Evolutionary conservation across 2,329 filamentous ascomycete genomes (phyloP), one percentile per base, ranked within the genome.

Genomic region (Sclerotiophoma versabilis): DNA sequence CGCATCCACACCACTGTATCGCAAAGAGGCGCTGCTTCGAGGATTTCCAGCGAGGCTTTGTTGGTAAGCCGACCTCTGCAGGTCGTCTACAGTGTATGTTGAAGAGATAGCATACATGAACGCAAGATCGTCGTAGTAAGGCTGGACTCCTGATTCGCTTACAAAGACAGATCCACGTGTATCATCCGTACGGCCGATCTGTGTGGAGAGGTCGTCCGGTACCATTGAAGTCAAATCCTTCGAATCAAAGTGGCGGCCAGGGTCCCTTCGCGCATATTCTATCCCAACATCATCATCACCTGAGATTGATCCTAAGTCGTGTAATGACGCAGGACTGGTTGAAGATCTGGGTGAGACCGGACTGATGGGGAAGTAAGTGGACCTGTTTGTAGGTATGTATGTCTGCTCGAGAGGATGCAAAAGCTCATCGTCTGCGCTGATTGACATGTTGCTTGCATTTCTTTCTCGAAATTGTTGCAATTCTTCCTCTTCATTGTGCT

Each of bases 81-180:
- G 57, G 8, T 57, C 64, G 32, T 71, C 69, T 30, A 46, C 49
- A 6, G 69, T 70, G 27, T 74, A 73, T n/a, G 71, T 45, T 1
- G 71, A 74, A 4, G 71, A 74, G 30, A 59, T 64, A 2, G 63
- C 57, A 44, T 71, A 72, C 27, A 72, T 59, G 2, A 69, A 72
- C 15, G 58, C 55, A 5, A 68, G 30, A 15, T 72, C 66, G 19
- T 73, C 70, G 44, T 73, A 71, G 50, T 72, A 72, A 0, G 66
- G 61, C 20, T 52, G 60, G 2, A 53, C 47, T 10, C 36, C 37
- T 1, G 57, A 22, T 20, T 60, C 54, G 8, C 45, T 55, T 4
- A 59, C 62, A 11, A 56, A 59, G 7, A 48, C 26, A 14, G 59
- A 62, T 7, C 32, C 17, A 12, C 54, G 60, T 11, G 49, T 20